These are phyloP conservation scores for Codiaeum variegatum DNA, from an alignment of 441 rosid species.

Conservation along the genomic window DNA sequence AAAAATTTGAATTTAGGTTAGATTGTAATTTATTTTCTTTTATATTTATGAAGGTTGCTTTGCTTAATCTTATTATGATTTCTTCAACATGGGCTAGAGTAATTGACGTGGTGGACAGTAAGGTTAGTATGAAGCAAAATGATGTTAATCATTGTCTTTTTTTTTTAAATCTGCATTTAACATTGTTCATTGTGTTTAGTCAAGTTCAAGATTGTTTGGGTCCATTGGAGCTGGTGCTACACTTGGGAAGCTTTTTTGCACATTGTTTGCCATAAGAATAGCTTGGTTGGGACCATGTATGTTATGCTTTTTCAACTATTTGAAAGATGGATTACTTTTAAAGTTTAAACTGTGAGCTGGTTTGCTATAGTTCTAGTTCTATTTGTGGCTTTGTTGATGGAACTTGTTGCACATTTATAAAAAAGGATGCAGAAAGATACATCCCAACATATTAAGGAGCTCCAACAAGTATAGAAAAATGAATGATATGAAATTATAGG, in stretches of 20 bases:
- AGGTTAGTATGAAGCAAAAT: constrained; percentile 46
- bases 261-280: constrained; percentile 75
- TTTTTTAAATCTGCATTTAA: constrained; percentile 28
- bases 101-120: constrained; percentile 86
- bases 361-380: constrained; percentile 63
- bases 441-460: too few relatives aligned
- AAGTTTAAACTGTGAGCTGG: constrained; percentile 9
- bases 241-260: constrained; percentile 92
- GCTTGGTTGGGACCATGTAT: constrained; percentile 92
- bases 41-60: constrained; percentile 51
- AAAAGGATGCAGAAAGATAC: constrained; percentile 66
- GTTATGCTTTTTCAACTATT: constrained; percentile 22
- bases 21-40: neutral
- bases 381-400: constrained; percentile 84
- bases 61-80: constrained; percentile 86
- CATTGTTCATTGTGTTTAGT: constrained; percentile 48
- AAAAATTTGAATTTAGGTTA: constrained; percentile 17
- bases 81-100: constrained; percentile 97
- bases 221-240: constrained; percentile 98
- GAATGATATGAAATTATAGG: too few relatives aligned
- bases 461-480: too few relatives aligned
- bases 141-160: constrained; percentile 6
- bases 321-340: constrained; percentile 16
- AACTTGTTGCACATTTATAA: constrained; percentile 80
- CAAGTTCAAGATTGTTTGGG: constrained; percentile 96